phyloP scores from a whole-genome alignment of 495 filamentous ascomycete genomes.

The Pseudotulostoma volvatum region DNA sequence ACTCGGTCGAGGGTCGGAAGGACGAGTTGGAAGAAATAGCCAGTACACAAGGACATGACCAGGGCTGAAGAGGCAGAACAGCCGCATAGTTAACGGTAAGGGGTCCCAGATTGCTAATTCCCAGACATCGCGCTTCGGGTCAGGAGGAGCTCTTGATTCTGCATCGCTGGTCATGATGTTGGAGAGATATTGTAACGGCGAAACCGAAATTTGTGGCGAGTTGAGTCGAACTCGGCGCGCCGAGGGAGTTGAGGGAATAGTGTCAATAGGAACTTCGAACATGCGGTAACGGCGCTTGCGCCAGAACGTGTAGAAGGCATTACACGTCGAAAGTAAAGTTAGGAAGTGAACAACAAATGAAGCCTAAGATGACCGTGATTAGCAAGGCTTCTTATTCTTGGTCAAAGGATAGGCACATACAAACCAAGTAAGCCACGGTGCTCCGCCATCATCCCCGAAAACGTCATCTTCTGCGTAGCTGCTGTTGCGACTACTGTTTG shows the following conservation, averaged over 20 bases:
- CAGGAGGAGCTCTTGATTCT: slow-evolving; percentile 66
- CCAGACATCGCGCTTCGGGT: slow-evolving; percentile 81
- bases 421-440: slow-evolving; percentile 56
- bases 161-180: slow-evolving; percentile 46
- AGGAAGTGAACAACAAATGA: slow-evolving; percentile 53
- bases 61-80: slow-evolving; percentile 87
- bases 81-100: slow-evolving; percentile 57
- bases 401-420: slow-evolving; percentile 36
- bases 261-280: slow-evolving; percentile 72
- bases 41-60: slow-evolving; percentile 79
- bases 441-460: slow-evolving; percentile 42
- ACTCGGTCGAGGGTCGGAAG: slow-evolving; percentile 63
- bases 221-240: slow-evolving; percentile 82
- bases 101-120: slow-evolving; percentile 91
- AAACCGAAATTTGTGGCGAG: slow-evolving; percentile 62
- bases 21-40: slow-evolving; percentile 63
- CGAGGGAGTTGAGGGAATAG: slow-evolving; percentile 60
- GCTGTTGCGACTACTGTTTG: slow-evolving; percentile 39
- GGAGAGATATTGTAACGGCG: slow-evolving; percentile 62
- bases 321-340: slow-evolving; percentile 44
- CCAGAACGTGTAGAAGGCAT: slow-evolving; percentile 69
- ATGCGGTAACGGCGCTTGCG: slow-evolving; percentile 77
- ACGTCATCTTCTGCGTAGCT: slow-evolving; percentile 64
- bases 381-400: no score
- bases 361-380: slow-evolving; percentile 32